A percentile compares a stretch with the other conserved stretches of the same genome.
Evolutionary conservation across 108 stramenopile genomes (phyloP).

Genomic region (Cyclotella kingstonii): DNA sequence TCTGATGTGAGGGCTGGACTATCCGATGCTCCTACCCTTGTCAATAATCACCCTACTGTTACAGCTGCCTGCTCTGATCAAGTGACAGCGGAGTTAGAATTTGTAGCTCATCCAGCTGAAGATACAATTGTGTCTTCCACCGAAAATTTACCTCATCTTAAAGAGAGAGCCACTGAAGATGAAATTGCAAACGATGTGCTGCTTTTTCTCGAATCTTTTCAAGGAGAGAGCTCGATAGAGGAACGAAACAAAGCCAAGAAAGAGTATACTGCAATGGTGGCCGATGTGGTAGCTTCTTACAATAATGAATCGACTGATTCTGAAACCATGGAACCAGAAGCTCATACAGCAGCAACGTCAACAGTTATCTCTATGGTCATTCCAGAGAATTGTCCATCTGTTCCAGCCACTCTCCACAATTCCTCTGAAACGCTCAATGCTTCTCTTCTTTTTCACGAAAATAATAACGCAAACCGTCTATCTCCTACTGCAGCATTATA

Average conservation of each 20-base stretch:
- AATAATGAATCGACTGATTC: neutral
- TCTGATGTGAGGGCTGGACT: too few species aligned
- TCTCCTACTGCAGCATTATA: neutral
- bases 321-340: neutral
- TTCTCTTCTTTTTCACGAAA: too few species aligned
- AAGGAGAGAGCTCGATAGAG: neutral
- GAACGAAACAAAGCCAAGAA: neutral
- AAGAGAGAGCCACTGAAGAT: too few species aligned
- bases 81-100: too few species aligned
- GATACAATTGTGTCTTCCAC: too few species aligned
- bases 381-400: conserved; percentile 2
- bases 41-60: too few species aligned
- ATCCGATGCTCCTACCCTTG: too few species aligned
- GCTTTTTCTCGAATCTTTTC: neutral
- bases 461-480: neutral
- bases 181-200: conserved; percentile 4
- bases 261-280: neutral
- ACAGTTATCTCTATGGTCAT: neutral
- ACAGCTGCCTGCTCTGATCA: too few species aligned
- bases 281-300: neutral
- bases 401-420: neutral
- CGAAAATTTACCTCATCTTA: too few species aligned
- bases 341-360: neutral
- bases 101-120: too few species aligned
- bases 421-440: neutral